A percentile compares a stretch with the other conserved stretches of the same genome.
Conservation (phyloP, 1,284 basidiomycete genomes). For the Apiotrichum veenhuisii region DNA sequence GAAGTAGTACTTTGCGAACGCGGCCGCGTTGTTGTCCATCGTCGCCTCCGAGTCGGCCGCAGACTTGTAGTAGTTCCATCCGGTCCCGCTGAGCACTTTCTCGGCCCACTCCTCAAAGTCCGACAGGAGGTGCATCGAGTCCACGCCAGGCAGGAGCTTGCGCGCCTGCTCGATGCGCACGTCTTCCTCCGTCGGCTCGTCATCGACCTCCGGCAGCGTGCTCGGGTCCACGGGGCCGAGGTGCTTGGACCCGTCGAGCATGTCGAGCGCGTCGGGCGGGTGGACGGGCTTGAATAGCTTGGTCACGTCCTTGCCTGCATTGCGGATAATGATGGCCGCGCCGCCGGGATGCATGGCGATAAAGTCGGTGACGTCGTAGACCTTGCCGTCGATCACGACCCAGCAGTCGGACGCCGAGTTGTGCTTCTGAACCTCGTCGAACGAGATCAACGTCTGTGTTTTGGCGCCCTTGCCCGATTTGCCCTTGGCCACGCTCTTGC, state of each 20-base stretch:
- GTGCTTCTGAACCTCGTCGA: constrained; percentile 57
- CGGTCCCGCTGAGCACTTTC: constrained; percentile 51
- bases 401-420: constrained; percentile 61
- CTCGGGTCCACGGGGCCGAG: constrained; percentile 63
- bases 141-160: constrained; percentile 60
- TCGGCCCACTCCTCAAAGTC: constrained; percentile 61
- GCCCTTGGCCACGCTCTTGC: background rate
- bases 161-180: constrained; percentile 61
- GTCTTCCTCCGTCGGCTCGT: constrained; percentile 61
- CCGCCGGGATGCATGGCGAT: constrained; percentile 60
- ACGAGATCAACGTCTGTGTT: constrained; percentile 48
- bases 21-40: constrained; percentile 52
- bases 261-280: constrained; percentile 49
- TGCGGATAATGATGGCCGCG: constrained; percentile 53
- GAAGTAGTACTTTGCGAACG: constrained; percentile 56
- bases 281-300: constrained; percentile 53
- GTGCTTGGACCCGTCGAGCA: constrained; percentile 57
- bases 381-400: constrained; percentile 68
- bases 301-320: constrained; percentile 59
- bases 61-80: constrained; percentile 57
- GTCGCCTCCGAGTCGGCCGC: constrained; percentile 55
- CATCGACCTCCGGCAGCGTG: constrained; percentile 54
- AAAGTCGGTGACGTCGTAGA: constrained; percentile 70
- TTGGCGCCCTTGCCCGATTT: no score
- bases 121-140: constrained; percentile 63